These are phyloP conservation scores for Trichoderma gracile DNA, from an alignment of 2,329 filamentous ascomycete genomes.

Conservation along the genomic window DNA sequence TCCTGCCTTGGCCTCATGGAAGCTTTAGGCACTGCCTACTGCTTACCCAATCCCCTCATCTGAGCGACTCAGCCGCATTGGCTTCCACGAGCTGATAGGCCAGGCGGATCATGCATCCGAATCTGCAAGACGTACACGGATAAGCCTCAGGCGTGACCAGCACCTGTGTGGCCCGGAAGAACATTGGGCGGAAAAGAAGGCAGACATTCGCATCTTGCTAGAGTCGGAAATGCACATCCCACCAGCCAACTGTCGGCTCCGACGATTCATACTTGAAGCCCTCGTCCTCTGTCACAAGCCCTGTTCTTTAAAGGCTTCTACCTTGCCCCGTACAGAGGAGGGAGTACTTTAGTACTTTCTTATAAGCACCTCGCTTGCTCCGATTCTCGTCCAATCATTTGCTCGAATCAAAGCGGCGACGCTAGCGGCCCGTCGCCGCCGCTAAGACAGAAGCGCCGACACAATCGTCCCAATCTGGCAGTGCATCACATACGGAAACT, in stretches of 20 bases:
- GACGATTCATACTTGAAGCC: too few relatives aligned
- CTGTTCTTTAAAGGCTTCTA: not conserved
- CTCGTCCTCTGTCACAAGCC: too few relatives aligned
- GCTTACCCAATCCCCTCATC: not conserved
- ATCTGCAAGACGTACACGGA: too few relatives aligned
- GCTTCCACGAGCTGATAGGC: not conserved
- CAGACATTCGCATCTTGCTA: not conserved
- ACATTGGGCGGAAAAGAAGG: too few relatives aligned
- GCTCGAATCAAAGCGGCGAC: constrained; percentile 18
- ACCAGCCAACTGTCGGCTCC: too few relatives aligned
- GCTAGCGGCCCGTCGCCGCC: constrained; percentile 20
- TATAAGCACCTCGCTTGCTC: not conserved
- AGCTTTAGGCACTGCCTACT: not conserved
- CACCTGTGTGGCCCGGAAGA: too few relatives aligned
- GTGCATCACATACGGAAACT: not conserved
- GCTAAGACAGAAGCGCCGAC: constrained; percentile 15
- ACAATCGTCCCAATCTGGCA: not conserved
- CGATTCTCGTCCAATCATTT: not conserved
- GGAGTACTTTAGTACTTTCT: too few relatives aligned
- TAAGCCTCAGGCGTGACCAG: too few relatives aligned
- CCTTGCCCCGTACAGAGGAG: not conserved
- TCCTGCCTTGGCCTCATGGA: not conserved
- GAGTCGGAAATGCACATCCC: too few relatives aligned
- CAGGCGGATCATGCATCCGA: not conserved
- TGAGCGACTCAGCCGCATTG: not conserved